Evolutionary conservation across 768 basidiomycete genomes (phyloP).

Genomic region (Tulasnella sp.): DNA sequence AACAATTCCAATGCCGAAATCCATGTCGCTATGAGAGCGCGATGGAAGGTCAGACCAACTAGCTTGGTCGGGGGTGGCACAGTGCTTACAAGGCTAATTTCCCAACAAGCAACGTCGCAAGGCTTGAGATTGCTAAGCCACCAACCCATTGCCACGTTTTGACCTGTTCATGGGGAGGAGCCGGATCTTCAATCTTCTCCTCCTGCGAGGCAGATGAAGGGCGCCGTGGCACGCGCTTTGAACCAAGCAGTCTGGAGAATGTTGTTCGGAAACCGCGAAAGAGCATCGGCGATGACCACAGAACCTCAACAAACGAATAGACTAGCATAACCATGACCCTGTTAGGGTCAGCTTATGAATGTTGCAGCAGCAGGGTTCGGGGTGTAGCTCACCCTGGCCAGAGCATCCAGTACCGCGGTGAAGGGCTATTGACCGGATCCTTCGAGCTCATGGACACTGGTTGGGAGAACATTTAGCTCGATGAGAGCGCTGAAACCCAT

Average conservation of each 20-base stretch:
- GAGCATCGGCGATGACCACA: conserved; percentile 12
- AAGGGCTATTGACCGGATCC: conserved; percentile 9
- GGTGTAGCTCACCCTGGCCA: conserved; percentile 16
- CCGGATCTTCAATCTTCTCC: conserved; percentile 19
- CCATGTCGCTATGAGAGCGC: conserved; percentile 11
- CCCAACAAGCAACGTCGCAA: conserved; percentile 21
- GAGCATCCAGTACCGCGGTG: conserved; percentile 18
- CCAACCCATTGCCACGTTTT: conserved; percentile 22
- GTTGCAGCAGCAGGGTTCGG: not conserved
- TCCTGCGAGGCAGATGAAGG: not conserved
- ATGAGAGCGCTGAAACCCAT: not conserved
- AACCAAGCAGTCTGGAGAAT: not conserved
- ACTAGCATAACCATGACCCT: conserved; percentile 18
- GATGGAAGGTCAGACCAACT: not conserved
- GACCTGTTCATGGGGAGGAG: conserved; percentile 23
- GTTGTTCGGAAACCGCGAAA: not conserved
- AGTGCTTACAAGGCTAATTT: conserved; percentile 16
- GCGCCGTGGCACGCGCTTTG: not conserved
- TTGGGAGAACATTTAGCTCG: not conserved
- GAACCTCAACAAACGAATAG: conserved; percentile 15
- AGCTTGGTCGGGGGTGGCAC: not conserved
- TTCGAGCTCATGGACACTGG: conserved; percentile 14
- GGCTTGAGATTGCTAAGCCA: conserved; percentile 14
- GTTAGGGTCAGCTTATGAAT: not conserved
- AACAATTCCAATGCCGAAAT: conserved; percentile 21